phyloP scores from a whole-genome alignment of 768 basidiomycete species.

The Omphalotus guepiniiformis region DNA sequence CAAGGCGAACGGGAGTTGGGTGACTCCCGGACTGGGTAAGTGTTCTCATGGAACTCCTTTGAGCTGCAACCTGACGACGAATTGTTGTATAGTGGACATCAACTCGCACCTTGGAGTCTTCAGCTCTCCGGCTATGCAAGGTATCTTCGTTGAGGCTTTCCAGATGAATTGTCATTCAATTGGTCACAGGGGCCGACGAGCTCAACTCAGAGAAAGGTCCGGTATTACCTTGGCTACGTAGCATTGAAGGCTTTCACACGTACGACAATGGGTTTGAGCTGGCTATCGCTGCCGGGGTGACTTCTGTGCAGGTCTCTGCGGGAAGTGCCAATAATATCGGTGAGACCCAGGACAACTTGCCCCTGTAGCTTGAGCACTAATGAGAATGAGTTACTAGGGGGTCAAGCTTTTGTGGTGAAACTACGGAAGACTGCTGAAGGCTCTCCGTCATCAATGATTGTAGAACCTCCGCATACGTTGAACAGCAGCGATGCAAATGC shows the following conservation, averaged over 20 bases:
- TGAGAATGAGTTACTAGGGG: conserved; percentile 42
- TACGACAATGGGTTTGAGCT: conserved; percentile 74
- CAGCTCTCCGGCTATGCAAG: conserved; percentile 50
- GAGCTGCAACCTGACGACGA: conserved; percentile 32
- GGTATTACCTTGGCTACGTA: conserved; percentile 73
- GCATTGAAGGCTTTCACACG: conserved; percentile 81
- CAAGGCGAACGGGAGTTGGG: conserved; percentile 62
- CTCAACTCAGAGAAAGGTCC: conserved; percentile 65
- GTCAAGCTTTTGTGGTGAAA: conserved; percentile 87
- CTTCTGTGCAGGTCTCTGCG: conserved; percentile 77
- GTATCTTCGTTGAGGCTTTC: conserved; percentile 24
- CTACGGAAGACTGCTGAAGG: conserved; percentile 72
- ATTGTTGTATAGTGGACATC: conserved; percentile 47
- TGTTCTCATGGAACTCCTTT: conserved; percentile 10
- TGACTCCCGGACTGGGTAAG: conserved; percentile 63
- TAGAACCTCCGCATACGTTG: conserved; percentile 76
- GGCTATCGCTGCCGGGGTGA: conserved; percentile 84
- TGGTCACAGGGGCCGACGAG: conserved; percentile 43
- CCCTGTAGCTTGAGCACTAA: background rate
- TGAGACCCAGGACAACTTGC: conserved; percentile 18
- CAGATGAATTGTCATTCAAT: background rate
- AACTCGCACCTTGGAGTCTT: conserved; percentile 79
- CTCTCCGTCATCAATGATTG: conserved; percentile 74
- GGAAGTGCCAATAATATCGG: conserved; percentile 76
- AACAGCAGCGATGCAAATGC: conserved; percentile 29